Base-by-base conservation (phyloP, 805 yeast genomes). In the Candida tibetensis region DNA sequence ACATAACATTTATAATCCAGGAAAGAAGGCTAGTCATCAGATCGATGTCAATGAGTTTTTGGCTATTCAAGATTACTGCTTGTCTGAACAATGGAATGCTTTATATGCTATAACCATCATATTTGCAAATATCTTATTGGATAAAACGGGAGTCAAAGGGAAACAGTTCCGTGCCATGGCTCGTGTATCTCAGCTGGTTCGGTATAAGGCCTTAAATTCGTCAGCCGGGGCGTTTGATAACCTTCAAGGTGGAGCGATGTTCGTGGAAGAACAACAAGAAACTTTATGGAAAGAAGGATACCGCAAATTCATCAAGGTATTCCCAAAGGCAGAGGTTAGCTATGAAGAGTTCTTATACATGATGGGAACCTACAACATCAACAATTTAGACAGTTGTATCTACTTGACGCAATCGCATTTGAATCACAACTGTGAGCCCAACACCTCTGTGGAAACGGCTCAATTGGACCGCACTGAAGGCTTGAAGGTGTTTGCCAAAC, bases 351-450 rank as follows among this genome's bases (percentile, higher is more conserved):
- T 70, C 51, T 57, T 84, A 56, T 62, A 58, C 40, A 77, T 77
- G 60, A 59, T 86, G 49, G 95, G 95, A 2, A 75, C 81, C 42
- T 83, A 79, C 53, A 83, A 85, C 58, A 75, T 86, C 49, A 86
- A 86, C 60, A 83, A 85, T 50, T 64, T 82, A 36, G 81, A 80
- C 37, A 79, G 83, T 2, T 75, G 79, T 34, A 52, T 85, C 13
- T 86, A 69, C 55, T 66, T 78, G 43, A 53, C 71, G 6, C 84
- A 82, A 44, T 78, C 93, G 0, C 85, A 84, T 52, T 62, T 86
- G 51, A 86, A 86, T 52, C 95, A 87, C 55, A 71, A 69, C 49
- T 87, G 95, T 63, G 78, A 72, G 28, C 90, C 93, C 2, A 85
- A 81, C 51, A 80, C 81, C 3, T 67, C 71, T 25, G 81, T 76